These are phyloP conservation scores for Pichia thaimueangensis DNA, from an alignment of 805 yeast species.

Conservation along the genomic window DNA sequence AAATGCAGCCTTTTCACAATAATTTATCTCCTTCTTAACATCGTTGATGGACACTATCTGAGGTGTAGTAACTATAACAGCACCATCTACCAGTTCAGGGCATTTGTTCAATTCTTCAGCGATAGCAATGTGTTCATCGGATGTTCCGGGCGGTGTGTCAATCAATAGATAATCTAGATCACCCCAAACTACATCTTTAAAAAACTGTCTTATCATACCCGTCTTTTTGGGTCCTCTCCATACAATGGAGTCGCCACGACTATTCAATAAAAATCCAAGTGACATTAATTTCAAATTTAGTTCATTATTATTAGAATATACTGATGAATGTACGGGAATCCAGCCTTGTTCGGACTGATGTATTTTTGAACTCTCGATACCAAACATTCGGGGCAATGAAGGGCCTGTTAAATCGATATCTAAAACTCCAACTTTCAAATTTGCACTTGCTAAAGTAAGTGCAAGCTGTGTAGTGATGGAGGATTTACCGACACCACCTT, in stretches of 20 bases:
- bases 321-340: slow-evolving; percentile 71
- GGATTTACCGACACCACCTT: slow-evolving; percentile 97
- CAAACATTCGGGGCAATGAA: slow-evolving; percentile 93
- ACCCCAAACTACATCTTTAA: slow-evolving; percentile 90
- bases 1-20: slow-evolving; percentile 81
- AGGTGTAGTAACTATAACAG: slow-evolving; percentile 93
- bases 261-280: slow-evolving; percentile 76
- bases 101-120: slow-evolving; percentile 77
- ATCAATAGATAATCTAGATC: slow-evolving; percentile 70
- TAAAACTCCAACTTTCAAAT: slow-evolving; percentile 83
- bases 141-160: slow-evolving; percentile 98
- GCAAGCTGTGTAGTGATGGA: slow-evolving; percentile 94
- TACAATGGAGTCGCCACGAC: slow-evolving; percentile 85
- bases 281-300: slow-evolving; percentile 56
- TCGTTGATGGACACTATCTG: slow-evolving; percentile 91
- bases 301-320: slow-evolving; percentile 18
- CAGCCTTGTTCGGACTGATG: slow-evolving; percentile 88
- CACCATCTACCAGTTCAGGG: slow-evolving; percentile 72
- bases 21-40: slow-evolving; percentile 88
- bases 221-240: slow-evolving; percentile 99
- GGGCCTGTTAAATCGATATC: slow-evolving; percentile 98
- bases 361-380: slow-evolving; percentile 72
- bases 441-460: slow-evolving; percentile 62
- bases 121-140: slow-evolving; percentile 95
- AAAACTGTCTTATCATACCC: slow-evolving; percentile 92